These are phyloP conservation scores for Cercospora sojina DNA, from an alignment of 2,329 filamentous ascomycete species.

Conservation along the genomic window DNA sequence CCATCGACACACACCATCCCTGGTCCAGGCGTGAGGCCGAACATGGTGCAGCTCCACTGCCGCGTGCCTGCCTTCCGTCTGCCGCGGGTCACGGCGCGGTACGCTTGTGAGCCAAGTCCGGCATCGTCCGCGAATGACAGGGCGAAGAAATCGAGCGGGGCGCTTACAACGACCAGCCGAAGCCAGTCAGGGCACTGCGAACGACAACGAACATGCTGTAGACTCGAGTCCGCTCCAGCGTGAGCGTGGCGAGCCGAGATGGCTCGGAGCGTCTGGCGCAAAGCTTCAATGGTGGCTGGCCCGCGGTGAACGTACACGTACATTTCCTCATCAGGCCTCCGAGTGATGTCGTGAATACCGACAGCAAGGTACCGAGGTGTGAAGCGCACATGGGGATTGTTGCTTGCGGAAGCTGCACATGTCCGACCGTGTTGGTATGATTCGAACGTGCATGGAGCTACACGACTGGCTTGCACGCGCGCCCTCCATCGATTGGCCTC, in stretches of 20 bases:
- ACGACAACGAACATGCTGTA: constrained; percentile 3
- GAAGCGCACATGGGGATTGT: constrained; percentile 19
- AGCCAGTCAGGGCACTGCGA: constrained; percentile 6
- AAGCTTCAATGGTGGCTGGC: constrained; percentile 8
- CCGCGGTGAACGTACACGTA: constrained; percentile 8
- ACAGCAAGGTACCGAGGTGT: constrained; percentile 22
- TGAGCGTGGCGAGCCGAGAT: constrained; percentile 1
- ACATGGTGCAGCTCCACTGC: constrained; percentile 10
- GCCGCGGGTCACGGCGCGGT: background rate
- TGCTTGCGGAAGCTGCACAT: constrained; percentile 12
- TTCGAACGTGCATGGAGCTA: constrained; percentile 14
- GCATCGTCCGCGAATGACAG: constrained; percentile 1
- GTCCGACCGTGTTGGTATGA: constrained; percentile 1
- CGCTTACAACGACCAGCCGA: constrained; percentile 4
- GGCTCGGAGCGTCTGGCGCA: constrained; percentile 8
- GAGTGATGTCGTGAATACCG: constrained; percentile 15
- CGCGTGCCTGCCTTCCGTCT: constrained; percentile 9
- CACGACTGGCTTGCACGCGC: constrained; percentile 3
- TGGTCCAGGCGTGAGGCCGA: constrained; percentile 4
- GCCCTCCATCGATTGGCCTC: background rate
- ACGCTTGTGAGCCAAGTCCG: background rate
- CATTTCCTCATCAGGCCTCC: background rate
- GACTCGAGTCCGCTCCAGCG: background rate
- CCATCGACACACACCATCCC: background rate
- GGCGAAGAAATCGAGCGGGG: constrained; percentile 1